phyloP scores from a whole-genome alignment of 176 grass and related monocot genomes.

The Secale cereale region DNA sequence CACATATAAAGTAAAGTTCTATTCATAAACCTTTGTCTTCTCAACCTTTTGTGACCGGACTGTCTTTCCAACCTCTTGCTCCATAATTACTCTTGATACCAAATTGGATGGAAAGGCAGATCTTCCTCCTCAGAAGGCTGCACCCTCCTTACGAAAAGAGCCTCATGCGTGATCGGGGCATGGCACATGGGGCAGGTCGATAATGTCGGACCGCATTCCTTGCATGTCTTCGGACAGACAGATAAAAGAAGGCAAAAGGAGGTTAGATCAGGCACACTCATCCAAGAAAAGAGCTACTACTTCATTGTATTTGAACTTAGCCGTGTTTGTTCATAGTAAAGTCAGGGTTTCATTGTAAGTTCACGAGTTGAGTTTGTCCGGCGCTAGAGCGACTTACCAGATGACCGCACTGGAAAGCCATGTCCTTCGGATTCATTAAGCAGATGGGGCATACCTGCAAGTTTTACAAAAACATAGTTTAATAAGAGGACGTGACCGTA shows the following conservation, averaged over 20 bases:
- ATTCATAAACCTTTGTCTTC: background rate
- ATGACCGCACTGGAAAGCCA: conserved; percentile 96
- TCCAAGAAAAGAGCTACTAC: background rate
- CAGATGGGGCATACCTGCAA: conserved; percentile 89
- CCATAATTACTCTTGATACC: background rate
- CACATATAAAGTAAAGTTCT: background rate
- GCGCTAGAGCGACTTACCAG: conserved; percentile 51
- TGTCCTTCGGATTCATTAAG: conserved; percentile 89
- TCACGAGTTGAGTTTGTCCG: background rate
- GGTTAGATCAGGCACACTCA: background rate
- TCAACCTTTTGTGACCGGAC: background rate
- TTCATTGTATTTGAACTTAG: too few species aligned
- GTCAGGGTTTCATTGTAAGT: background rate
- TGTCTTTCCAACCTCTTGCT: background rate
- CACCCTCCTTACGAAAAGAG: conserved; percentile 41
- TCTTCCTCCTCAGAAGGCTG: background rate
- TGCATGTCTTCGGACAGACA: conserved; percentile 69
- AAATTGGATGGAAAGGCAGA: background rate
- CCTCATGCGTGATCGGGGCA: conserved; percentile 55
- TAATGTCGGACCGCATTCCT: conserved; percentile 71
- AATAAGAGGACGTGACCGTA: background rate
- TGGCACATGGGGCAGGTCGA: conserved; percentile 77
- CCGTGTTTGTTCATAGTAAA: background rate
- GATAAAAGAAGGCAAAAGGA: background rate
- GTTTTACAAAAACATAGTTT: conserved; percentile 1